Evolutionary conservation across 2,329 filamentous ascomycete species (phyloP).

Genomic region (Coleophoma eucalyptorum): DNA sequence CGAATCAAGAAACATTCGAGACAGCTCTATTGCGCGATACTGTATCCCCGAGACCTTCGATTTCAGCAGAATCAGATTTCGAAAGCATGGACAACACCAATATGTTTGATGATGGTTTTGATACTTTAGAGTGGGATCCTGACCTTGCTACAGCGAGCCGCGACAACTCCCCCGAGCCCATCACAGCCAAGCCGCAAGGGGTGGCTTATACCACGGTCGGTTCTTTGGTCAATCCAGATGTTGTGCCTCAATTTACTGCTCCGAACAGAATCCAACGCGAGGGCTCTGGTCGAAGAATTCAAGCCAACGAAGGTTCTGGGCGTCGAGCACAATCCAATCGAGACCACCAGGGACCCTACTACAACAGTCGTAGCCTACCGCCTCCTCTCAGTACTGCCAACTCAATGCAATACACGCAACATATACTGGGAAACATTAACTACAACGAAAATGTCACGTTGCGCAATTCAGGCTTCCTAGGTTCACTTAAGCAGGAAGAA

Average conservation of each 20-base stretch:
- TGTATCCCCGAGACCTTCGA: background rate
- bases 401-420: conserved; percentile 26
- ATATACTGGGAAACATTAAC: conserved; percentile 12
- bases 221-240: conserved; percentile 26
- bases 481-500: background rate
- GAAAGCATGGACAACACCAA: too few species aligned
- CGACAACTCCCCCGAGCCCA: conserved; percentile 25
- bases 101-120: conserved; percentile 20
- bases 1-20: background rate
- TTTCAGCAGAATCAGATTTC: too few species aligned
- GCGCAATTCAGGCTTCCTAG: background rate
- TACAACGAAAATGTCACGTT: background rate
- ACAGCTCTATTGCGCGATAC: background rate
- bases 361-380: conserved; percentile 14
- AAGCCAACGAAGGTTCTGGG: conserved; percentile 6
- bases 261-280: conserved; percentile 30
- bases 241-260: conserved; percentile 23
- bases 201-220: conserved; percentile 30
- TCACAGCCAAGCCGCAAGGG: conserved; percentile 20
- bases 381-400: conserved; percentile 21
- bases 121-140: conserved; percentile 25
- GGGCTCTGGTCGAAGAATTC: conserved; percentile 18
- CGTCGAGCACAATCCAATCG: conserved; percentile 18
- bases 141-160: conserved; percentile 15
- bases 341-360: conserved; percentile 15